A percentile compares a stretch with the other conserved stretches of the same genome.
phyloP scores from a whole-genome alignment of 2,329 filamentous ascomycete genomes.

The Ophiostoma sp. region DNA sequence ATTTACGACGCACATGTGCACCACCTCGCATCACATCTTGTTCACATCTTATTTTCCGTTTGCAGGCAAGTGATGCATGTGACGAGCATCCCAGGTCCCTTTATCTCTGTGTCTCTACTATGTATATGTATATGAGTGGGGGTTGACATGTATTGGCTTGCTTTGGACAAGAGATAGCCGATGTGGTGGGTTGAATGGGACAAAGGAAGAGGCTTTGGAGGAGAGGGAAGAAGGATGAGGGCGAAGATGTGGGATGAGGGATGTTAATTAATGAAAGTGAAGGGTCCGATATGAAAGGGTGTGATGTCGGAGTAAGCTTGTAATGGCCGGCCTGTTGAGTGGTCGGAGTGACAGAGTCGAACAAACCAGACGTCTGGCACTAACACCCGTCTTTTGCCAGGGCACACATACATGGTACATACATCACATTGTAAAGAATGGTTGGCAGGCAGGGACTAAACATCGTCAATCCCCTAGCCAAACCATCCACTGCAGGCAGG shows the following conservation, averaged over 20 bases:
- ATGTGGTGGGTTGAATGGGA: background rate
- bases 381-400: background rate
- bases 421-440: too few relatives aligned
- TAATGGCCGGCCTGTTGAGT: background rate
- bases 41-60: background rate
- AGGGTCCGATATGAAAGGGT: background rate
- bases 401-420: background rate
- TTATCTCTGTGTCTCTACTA: background rate
- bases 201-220: background rate
- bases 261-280: background rate
- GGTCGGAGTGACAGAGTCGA: background rate
- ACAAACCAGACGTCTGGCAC: background rate
- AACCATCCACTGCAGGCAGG: slow-evolving; percentile 15
- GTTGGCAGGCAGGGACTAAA: background rate
- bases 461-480: background rate
- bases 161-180: background rate
- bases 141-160: background rate
- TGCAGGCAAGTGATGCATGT: background rate
- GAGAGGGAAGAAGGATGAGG: background rate
- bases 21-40: background rate
- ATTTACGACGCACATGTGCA: background rate
- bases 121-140: background rate
- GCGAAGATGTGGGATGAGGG: background rate
- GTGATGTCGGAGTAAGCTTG: background rate
- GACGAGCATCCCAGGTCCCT: background rate